Evolutionary conservation across 2,329 filamentous ascomycete species (phyloP), one percentile per base, ranked within the genome.

Genomic region (Leptographium radiaticola): DNA sequence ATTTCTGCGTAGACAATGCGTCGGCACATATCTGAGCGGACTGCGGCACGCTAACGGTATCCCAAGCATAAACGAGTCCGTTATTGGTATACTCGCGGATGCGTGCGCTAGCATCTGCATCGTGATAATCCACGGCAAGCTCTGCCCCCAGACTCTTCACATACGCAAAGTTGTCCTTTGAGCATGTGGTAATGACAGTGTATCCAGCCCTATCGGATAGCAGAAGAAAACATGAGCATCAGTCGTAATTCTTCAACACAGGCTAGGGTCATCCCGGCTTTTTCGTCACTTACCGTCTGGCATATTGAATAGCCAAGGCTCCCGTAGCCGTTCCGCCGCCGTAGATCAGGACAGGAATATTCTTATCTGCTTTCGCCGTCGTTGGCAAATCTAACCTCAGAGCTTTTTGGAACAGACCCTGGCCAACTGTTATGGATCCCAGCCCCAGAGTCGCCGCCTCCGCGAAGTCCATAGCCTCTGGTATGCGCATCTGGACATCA

Each of bases 401-500:
- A 10, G 51, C 40, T 7, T 65, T 62, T 33, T 68, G 63, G 61
- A 73, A 80, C 0, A 81, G 62, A 0, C 69, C 75, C 3, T 80
- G 51, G 0, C 71, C 74, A 3, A 77, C 71, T 1, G 77, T 81
- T 61, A 79, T 68, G 7, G 70, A 72, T 2, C 77, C 74, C 0
- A 82, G 65, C 0, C 77, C 77, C 36, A 81, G 71, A 0, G 78
- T 77, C 13, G 78, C 74, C 2, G 72, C 78, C 63, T 79, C 75
- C 63, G 81, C 75, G 52, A 76, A 79, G 25, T 66, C 69, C 2
- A 70, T 68, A n/a, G 67, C 62, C 25, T 67, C 57, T 0, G 77
- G 75, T 12, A 73, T 67, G 55, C 68, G 69, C 55, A 73, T 65
- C 54, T 69, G 66, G 2, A 72, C 12, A 47, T 71, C 67, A 0